Conservation (phyloP, 2,329 filamentous ascomycete species). For the Colletotrichum sp. region DNA sequence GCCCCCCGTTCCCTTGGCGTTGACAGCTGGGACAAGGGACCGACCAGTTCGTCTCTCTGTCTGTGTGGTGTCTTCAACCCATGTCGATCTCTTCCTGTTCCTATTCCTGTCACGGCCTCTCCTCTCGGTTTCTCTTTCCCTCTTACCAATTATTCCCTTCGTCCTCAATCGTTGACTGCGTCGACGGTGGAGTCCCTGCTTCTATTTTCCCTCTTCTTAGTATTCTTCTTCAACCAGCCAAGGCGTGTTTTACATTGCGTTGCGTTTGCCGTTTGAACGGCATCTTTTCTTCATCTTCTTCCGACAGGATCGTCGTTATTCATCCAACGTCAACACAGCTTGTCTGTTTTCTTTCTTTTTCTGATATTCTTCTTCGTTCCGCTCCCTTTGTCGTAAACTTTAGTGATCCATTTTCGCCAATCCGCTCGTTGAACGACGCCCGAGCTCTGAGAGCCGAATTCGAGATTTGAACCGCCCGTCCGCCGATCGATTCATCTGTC, state of each 20-base stretch:
- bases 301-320: background rate
- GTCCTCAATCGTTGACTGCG: conserved; percentile 10
- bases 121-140: background rate
- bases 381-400: background rate
- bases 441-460: background rate
- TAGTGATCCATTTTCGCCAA: background rate
- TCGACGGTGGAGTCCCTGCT: conserved; percentile 15
- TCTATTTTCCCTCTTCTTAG: background rate
- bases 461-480: background rate
- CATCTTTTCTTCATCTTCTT: background rate
- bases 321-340: background rate
- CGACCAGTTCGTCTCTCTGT: conserved; percentile 7
- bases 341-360: background rate
- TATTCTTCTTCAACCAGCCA: background rate
- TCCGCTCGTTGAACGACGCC: background rate
- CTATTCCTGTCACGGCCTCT: conserved; percentile 4
- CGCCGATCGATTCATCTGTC: background rate
- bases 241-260: conserved; percentile 9
- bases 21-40: conserved; percentile 8
- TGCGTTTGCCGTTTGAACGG: conserved; percentile 13
- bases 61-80: background rate
- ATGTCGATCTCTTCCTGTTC: conserved; percentile 2
- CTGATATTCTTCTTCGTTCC: background rate
- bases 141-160: background rate
- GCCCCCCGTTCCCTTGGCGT: conserved; percentile 2